Evolutionary conservation across 768 basidiomycete genomes (phyloP).

Genomic region (Mycena floridula): DNA sequence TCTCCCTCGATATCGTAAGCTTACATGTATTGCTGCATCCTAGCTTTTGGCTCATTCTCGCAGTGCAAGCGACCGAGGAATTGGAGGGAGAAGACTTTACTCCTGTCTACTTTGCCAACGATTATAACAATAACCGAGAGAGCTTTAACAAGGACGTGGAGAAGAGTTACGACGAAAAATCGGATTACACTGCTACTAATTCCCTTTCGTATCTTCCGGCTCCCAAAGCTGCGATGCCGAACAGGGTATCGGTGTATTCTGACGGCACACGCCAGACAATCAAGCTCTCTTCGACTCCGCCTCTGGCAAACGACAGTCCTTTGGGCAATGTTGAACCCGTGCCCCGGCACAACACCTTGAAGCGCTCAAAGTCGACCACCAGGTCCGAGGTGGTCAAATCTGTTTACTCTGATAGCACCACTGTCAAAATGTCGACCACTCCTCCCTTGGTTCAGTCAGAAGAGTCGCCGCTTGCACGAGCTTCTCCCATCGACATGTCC

Average conservation of each 20-base stretch:
- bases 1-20: constrained; percentile 45
- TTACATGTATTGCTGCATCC: neutral
- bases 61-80: constrained; percentile 33
- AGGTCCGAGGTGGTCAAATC: constrained; percentile 7
- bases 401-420: constrained; percentile 20
- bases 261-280: constrained; percentile 15
- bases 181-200: constrained; percentile 10
- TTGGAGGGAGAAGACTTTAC: constrained; percentile 39
- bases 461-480: neutral
- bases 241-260: constrained; percentile 21
- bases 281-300: constrained; percentile 22
- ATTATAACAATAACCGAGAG: constrained; percentile 13
- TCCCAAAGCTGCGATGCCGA: constrained; percentile 8
- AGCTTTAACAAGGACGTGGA: constrained; percentile 1
- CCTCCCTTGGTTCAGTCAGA: constrained; percentile 12
- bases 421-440: constrained; percentile 21
- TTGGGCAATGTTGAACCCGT: neutral
- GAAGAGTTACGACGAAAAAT: constrained; percentile 1
- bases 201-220: constrained; percentile 11
- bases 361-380: neutral
- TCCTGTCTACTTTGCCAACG: constrained; percentile 32
- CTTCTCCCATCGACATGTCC: no score
- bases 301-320: constrained; percentile 1
- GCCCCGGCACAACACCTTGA: neutral
- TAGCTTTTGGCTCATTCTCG: neutral